Evolutionary conservation across 768 basidiomycete species (phyloP).

Genomic region (Kwoniella sp.): DNA sequence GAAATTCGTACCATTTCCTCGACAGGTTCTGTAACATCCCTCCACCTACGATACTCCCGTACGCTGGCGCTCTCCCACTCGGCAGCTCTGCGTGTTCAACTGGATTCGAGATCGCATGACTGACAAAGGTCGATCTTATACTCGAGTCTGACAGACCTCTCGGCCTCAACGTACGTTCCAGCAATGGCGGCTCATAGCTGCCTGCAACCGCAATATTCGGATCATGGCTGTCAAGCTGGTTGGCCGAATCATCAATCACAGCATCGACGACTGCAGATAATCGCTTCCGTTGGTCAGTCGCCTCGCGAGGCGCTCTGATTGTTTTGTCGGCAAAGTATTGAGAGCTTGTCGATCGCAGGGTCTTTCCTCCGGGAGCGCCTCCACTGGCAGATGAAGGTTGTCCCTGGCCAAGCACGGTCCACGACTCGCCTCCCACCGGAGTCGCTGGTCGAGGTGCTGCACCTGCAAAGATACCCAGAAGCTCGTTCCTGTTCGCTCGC

Average conservation of each 20-base stretch:
- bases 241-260: constrained; percentile 64
- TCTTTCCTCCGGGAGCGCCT: constrained; percentile 17
- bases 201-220: constrained; percentile 11
- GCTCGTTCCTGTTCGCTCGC: constrained; percentile 46
- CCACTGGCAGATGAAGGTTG: not conserved
- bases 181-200: constrained; percentile 57
- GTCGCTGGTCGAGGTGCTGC: constrained; percentile 60
- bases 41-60: constrained; percentile 5
- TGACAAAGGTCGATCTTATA: constrained; percentile 79
- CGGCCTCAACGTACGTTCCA: constrained; percentile 66
- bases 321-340: constrained; percentile 43
- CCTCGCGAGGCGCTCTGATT: constrained; percentile 29
- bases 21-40: constrained; percentile 25
- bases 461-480: constrained; percentile 92
- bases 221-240: constrained; percentile 46
- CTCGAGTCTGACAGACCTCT: constrained; percentile 90
- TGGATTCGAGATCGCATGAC: constrained; percentile 37
- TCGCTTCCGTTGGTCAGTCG: constrained; percentile 27
- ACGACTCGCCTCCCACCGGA: constrained; percentile 62
- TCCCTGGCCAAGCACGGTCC: constrained; percentile 64
- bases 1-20: constrained; percentile 23
- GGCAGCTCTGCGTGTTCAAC: not conserved
- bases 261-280: constrained; percentile 64
- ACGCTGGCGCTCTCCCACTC: constrained; percentile 7
- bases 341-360: constrained; percentile 37